Percentiles rank a stretch among this genome's conserved stretches.
phyloP scores from a whole-genome alignment of 768 basidiomycete genomes.

The Amanita fuliginea region DNA sequence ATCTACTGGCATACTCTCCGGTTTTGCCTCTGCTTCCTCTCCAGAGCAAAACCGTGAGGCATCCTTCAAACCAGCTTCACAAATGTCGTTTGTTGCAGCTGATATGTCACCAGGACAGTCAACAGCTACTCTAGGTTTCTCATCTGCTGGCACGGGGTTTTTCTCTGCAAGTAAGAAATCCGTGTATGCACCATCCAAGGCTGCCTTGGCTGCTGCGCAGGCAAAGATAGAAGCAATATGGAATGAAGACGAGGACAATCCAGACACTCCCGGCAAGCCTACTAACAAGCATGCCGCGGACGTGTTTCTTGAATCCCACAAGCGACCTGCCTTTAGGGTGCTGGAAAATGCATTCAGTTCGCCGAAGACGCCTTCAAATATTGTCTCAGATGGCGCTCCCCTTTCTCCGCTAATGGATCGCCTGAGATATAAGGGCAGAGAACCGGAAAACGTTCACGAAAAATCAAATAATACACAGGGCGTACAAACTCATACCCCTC shows the following conservation, averaged over 20 bases:
- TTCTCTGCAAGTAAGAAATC: constrained; percentile 23
- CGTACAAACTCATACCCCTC: not conserved
- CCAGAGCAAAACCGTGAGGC: constrained; percentile 28
- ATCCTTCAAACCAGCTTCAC: constrained; percentile 36
- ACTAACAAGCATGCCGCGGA: constrained; percentile 14
- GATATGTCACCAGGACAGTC: constrained; percentile 9
- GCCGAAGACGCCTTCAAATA: constrained; percentile 26
- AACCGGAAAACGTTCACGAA: not conserved
- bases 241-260: constrained; percentile 25
- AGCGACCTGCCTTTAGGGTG: constrained; percentile 24
- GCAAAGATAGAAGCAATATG: constrained; percentile 37
- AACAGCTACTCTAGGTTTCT: constrained; percentile 1
- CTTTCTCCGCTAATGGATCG: constrained; percentile 3
- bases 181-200: constrained; percentile 38
- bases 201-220: constrained; percentile 43
- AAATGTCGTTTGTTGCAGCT: constrained; percentile 18
- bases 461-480: not conserved
- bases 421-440: not conserved
- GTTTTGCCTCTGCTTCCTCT: constrained; percentile 10
- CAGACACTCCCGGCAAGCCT: constrained; percentile 6
- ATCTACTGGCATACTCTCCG: not conserved
- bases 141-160: constrained; percentile 14
- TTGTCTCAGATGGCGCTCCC: constrained; percentile 12
- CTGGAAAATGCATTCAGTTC: constrained; percentile 25
- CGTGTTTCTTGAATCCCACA: constrained; percentile 15